Evolutionary conservation across 495 filamentous ascomycete species (phyloP).

Genomic region (Cercophora samala): DNA sequence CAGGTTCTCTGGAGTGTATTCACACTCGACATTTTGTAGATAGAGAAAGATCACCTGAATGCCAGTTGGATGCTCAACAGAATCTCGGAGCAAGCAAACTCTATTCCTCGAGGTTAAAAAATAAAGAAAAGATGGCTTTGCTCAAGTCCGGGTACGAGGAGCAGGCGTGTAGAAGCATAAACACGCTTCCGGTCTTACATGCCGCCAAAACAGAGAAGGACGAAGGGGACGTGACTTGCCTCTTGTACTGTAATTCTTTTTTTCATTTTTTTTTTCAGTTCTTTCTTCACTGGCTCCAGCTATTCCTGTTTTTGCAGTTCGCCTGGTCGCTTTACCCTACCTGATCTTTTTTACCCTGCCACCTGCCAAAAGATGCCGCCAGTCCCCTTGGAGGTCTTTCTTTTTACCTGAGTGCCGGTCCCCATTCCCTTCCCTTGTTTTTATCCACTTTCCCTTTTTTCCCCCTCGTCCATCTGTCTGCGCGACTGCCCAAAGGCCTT

Average conservation of each 20-base stretch:
- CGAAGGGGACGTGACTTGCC: slow-evolving; percentile 1
- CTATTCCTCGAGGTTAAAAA: not conserved
- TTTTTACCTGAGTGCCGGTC: slow-evolving; percentile 20
- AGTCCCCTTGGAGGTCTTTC: slow-evolving; percentile 8
- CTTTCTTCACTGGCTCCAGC: too few relatives aligned
- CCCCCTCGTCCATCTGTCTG: slow-evolving; percentile 14
- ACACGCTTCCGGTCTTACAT: slow-evolving; percentile 6
- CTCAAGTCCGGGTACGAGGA: not conserved
- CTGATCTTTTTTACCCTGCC: slow-evolving; percentile 12
- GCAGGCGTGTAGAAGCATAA: not conserved
- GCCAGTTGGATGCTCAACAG: too few relatives aligned
- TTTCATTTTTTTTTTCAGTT: slow-evolving; percentile 4
- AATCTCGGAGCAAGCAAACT: not conserved
- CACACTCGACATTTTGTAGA: too few relatives aligned
- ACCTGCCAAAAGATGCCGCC: slow-evolving; percentile 20
- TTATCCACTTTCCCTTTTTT: slow-evolving; percentile 29
- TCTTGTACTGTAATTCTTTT: not conserved
- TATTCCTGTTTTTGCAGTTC: too few relatives aligned
- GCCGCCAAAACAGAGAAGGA: not conserved
- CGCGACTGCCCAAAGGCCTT: slow-evolving; percentile 14
- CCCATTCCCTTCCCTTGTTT: slow-evolving; percentile 22
- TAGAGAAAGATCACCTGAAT: too few relatives aligned
- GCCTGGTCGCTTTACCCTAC: slow-evolving; percentile 6
- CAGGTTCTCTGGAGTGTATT: too few relatives aligned
- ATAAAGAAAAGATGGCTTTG: not conserved